A percentile compares a stretch with the other conserved stretches of the same genome.
phyloP scores from a whole-genome alignment of 2,329 filamentous ascomycete species.

The Fusarium haematococcum region DNA sequence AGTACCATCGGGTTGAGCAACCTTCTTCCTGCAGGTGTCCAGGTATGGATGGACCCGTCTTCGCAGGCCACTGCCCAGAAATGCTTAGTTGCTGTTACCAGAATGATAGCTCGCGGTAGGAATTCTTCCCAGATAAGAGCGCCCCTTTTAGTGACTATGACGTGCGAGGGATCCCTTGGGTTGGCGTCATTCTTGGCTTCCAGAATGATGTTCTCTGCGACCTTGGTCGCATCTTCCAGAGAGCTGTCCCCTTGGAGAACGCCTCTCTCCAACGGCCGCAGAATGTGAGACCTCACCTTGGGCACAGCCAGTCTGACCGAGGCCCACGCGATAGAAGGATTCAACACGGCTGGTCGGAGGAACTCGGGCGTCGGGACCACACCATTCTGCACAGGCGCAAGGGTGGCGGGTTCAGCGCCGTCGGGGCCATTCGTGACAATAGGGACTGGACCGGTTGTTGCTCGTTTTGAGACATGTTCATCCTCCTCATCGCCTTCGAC shows the following conservation, averaged over 20 bases:
- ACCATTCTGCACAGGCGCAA: slow-evolving; percentile 69
- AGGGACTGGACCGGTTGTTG: slow-evolving; percentile 75
- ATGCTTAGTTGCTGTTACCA: slow-evolving; percentile 88
- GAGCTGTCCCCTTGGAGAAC: slow-evolving; percentile 64
- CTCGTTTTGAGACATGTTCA: slow-evolving; percentile 62
- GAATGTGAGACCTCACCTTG: slow-evolving; percentile 83
- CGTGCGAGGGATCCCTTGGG: slow-evolving; percentile 83
- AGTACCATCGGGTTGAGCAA: slow-evolving; percentile 86
- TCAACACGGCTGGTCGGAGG: slow-evolving; percentile 87
- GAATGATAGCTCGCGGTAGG: slow-evolving; percentile 85
- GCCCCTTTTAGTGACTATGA: slow-evolving; percentile 85
- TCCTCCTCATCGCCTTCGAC: slow-evolving; percentile 83
- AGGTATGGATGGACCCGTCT: slow-evolving; percentile 89
- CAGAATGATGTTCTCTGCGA: slow-evolving; percentile 79
- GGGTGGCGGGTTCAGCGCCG: slow-evolving; percentile 80
- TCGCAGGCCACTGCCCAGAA: slow-evolving; percentile 96
- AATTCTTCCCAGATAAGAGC: slow-evolving; percentile 94
- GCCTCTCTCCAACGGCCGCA: slow-evolving; percentile 81
- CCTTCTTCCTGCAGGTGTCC: slow-evolving; percentile 91
- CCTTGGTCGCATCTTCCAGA: slow-evolving; percentile 71
- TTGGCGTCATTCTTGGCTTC: slow-evolving; percentile 88
- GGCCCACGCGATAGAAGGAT: slow-evolving; percentile 82
- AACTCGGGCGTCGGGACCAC: slow-evolving; percentile 81
- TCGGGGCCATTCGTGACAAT: slow-evolving; percentile 82
- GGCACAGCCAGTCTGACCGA: slow-evolving; percentile 90